Percentiles rank a stretch among this genome's conserved stretches.
Conservation (phyloP, 2,329 filamentous ascomycete species). For the Neoarthrinium moseri region DNA sequence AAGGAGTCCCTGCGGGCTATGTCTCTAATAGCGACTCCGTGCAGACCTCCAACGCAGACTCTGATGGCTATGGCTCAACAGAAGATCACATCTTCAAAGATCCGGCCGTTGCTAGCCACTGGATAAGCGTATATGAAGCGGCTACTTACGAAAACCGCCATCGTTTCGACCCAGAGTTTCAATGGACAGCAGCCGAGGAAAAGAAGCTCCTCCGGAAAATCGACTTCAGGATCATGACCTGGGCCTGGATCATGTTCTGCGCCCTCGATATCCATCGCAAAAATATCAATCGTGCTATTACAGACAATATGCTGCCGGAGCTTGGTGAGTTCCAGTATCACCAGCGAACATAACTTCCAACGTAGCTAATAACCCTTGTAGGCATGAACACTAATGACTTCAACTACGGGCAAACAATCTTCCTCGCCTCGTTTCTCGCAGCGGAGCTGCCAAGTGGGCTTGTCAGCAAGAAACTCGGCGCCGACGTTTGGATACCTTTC, state of each 20-base stretch:
- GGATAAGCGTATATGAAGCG: slow-evolving; percentile 52
- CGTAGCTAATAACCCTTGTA: slow-evolving; percentile 8
- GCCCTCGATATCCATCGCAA: slow-evolving; percentile 22
- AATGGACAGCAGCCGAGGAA: slow-evolving; percentile 58
- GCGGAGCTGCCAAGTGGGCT: slow-evolving; percentile 56
- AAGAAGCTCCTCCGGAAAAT: slow-evolving; percentile 52
- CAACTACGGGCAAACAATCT: slow-evolving; percentile 49
- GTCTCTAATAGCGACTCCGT: neutral
- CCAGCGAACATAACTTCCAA: neutral
- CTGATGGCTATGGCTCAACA: slow-evolving; percentile 27
- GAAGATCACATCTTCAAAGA: slow-evolving; percentile 47
- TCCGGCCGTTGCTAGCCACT: slow-evolving; percentile 50
- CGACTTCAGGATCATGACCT: slow-evolving; percentile 30
- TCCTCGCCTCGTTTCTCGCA: slow-evolving; percentile 45
- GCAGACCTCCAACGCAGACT: neutral
- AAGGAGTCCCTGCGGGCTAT: neutral
- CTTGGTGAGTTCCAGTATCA: slow-evolving; percentile 22
- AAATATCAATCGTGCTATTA: slow-evolving; percentile 29
- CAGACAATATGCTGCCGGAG: slow-evolving; percentile 35
- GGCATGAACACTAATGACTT: slow-evolving; percentile 39
- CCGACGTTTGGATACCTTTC: slow-evolving; percentile 48
- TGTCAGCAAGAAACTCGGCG: slow-evolving; percentile 49
- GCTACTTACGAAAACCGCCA: slow-evolving; percentile 58
- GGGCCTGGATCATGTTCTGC: slow-evolving; percentile 25
- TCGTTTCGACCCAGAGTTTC: slow-evolving; percentile 55